Evolutionary conservation across 352 stramenopile genomes (phyloP).

Genomic region (Pythium dissimile): DNA sequence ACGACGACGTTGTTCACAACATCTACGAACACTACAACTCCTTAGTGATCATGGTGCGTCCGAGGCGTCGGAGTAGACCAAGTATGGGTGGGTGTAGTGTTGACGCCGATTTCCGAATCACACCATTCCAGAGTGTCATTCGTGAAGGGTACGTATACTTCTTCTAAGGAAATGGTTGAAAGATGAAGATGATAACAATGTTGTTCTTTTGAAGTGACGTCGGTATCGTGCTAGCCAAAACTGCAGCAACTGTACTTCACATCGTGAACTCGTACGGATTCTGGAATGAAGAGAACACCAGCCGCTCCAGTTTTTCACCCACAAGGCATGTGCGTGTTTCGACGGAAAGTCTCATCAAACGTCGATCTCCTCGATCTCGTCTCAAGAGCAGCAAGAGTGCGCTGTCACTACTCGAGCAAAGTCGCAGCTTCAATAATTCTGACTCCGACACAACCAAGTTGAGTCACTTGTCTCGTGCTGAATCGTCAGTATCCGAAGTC

Average conservation of each 20-base stretch:
- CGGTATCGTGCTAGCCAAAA: constrained; percentile 58
- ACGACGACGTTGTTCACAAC: constrained; percentile 44
- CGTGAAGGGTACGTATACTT: constrained; percentile 46
- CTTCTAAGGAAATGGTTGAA: no score
- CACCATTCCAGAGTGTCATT: constrained; percentile 42
- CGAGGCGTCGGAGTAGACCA: background rate
- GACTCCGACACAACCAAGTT: background rate
- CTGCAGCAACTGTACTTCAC: constrained; percentile 42
- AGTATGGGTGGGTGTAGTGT: background rate
- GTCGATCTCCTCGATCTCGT: constrained; percentile 7
- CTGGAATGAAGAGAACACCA: constrained; percentile 26
- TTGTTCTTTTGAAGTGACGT: constrained; percentile 38
- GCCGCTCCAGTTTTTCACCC: background rate
- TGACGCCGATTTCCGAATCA: constrained; percentile 24
- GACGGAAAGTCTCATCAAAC: constrained; percentile 19
- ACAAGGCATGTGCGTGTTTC: constrained; percentile 17
- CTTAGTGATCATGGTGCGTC: constrained; percentile 28
- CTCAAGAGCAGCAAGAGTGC: constrained; percentile 5
- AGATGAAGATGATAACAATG: background rate
- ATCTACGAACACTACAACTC: constrained; percentile 53
- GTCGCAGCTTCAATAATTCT: constrained; percentile 9
- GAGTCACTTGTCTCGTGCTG: background rate
- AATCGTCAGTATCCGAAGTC: background rate
- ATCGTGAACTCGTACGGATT: constrained; percentile 56
- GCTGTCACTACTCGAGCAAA: constrained; percentile 12